Base-by-base conservation (phyloP, 1,284 basidiomycete species). In the Moesziomyces sp. region DNA sequence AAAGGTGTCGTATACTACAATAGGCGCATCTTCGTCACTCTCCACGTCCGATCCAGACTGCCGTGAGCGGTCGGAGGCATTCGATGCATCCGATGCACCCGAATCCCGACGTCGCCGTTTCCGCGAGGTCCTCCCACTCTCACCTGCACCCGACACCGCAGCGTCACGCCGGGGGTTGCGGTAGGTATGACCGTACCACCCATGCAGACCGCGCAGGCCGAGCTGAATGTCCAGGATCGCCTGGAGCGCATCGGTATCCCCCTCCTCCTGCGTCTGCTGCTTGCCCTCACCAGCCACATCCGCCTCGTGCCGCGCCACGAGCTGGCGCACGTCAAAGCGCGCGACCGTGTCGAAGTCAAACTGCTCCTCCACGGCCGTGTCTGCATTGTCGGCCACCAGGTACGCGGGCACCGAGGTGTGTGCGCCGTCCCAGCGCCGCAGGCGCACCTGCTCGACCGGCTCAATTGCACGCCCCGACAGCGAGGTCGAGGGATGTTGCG, bases 401-500 rank as follows among this genome's bases (percentile, higher is more conserved):
- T 53, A 69, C 1, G 54, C 24, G 0, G 60, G 66, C 1, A 69
- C 54, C 3, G 30, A 30, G 1, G 38, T 45, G 3, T 35, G 40
- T 13, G 52, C 30, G n/a, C 66, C 66, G 38, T 69, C 66, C 66
- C 66, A 69, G 19, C 58, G 62, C 24, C 66, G 56, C 33, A 69
- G 40, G 5, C 43, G 46, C 2, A 69, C 60, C n/a, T 50, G 33
- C 14, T 50, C 43, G 10, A 55, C 45, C 21, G 45, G 33, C 8
- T 13, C 4, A 8, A 44, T 28, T 4, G 35, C 5, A n/a, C 30
- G 33, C 9, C 35, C 21, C 1, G 47, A 52, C 10, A 3, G n/a
- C 30, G 56, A 58, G 0, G 45, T 47, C 11, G 53, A 56, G 3
- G 40, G 40, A 3, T 61, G 38, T 11, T 48, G 21, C 4, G 48